Conservation (phyloP, 495 filamentous ascomycete species). For the Penicillium maclennaniae region DNA sequence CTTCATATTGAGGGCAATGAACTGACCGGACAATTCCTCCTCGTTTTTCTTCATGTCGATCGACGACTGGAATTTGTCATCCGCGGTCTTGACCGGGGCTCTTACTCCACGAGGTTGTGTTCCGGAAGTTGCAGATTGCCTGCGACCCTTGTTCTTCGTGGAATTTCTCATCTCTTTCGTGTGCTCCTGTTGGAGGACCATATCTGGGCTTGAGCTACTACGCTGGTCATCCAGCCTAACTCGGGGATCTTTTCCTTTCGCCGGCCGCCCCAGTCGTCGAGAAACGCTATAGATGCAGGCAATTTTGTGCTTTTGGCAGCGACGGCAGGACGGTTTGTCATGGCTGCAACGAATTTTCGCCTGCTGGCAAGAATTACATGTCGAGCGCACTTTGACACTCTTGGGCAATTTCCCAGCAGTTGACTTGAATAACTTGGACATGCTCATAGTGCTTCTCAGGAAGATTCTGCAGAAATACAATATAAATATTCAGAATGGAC, state of each 20-base stretch:
- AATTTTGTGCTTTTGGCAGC: conserved; percentile 42
- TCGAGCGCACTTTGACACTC: conserved; percentile 43
- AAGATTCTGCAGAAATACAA: not conserved
- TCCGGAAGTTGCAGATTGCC: not conserved
- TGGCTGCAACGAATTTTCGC: conserved; percentile 50
- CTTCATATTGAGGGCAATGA: not conserved
- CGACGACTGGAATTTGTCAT: not conserved
- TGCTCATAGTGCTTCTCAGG: conserved; percentile 8
- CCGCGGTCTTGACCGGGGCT: not conserved
- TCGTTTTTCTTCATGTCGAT: not conserved
- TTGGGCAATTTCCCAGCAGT: conserved; percentile 26
- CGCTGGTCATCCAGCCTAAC: not conserved
- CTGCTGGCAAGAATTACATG: conserved; percentile 48
- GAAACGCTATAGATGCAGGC: conserved; percentile 46
- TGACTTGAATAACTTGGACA: conserved; percentile 7
- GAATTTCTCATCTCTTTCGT: conserved; percentile 12
- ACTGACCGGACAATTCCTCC: not conserved
- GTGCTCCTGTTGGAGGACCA: conserved; percentile 4
- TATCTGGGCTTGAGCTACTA: not conserved
- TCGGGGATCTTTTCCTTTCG: conserved; percentile 31
- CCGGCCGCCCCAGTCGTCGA: conserved; percentile 40
- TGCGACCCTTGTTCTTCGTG: conserved; percentile 11
- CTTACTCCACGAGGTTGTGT: not conserved
- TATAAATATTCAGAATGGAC: not conserved
- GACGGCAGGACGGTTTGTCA: conserved; percentile 41